Percentiles rank a stretch among this genome's conserved stretches.
phyloP scores from a whole-genome alignment of 1,284 basidiomycete species.

The Cryptococcus sp. region DNA sequence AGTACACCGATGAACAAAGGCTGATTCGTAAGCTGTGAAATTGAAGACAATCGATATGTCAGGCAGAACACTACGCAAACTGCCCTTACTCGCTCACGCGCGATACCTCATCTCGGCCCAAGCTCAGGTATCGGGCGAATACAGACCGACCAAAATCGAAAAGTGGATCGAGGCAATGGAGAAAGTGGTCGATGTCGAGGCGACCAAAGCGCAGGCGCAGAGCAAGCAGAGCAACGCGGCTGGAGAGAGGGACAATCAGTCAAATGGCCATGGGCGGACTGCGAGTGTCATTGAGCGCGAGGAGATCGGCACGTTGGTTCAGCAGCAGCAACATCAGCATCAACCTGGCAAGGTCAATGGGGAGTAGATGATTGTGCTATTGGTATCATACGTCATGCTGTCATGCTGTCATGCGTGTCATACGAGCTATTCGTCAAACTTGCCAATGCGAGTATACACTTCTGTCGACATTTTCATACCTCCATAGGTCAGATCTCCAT shows the following conservation, averaged over 20 bases:
- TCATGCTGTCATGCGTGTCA: too few species aligned
- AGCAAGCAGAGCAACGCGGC: conserved; percentile 6
- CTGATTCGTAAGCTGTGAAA: not conserved
- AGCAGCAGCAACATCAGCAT: too few species aligned
- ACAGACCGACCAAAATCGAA: conserved; percentile 18
- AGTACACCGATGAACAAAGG: not conserved
- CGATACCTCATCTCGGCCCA: conserved; percentile 61
- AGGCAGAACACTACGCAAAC: conserved; percentile 80
- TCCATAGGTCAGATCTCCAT: too few species aligned
- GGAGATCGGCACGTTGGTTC: conserved; percentile 6
- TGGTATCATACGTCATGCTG: too few species aligned
- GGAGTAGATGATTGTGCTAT: too few species aligned
- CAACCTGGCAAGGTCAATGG: too few species aligned
- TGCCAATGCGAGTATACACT: too few species aligned
- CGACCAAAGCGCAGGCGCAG: conserved; percentile 21
- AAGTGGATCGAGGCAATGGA: conserved; percentile 65
- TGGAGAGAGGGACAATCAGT: not conserved
- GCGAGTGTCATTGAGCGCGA: conserved; percentile 2
- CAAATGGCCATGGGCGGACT: conserved; percentile 2
- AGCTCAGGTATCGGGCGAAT: conserved; percentile 34
- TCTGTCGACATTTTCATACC: too few species aligned
- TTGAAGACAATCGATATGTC: conserved; percentile 72
- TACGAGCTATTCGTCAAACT: too few species aligned
- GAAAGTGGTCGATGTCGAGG: conserved; percentile 61
- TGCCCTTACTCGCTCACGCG: conserved; percentile 90